Base-by-base conservation (phyloP, 148 eudicot genomes). In the Rhododendron simsii region DNA sequence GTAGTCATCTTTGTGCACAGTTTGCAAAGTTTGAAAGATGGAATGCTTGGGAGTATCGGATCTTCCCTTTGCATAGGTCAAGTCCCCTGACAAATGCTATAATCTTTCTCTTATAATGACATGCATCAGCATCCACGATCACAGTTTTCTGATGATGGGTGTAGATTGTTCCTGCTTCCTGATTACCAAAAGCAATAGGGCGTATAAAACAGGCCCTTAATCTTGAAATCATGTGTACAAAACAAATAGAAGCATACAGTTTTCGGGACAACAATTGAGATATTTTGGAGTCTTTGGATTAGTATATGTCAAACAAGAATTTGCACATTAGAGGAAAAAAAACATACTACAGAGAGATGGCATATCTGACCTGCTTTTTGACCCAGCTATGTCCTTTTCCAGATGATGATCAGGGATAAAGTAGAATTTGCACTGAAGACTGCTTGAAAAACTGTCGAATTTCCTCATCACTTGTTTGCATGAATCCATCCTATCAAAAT, bases 91-190 rank as follows among this genome's bases (percentile, higher is more conserved):
- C 92, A 89, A 95, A 97, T 16, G 98, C 93, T 80, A 93, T 84
- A 84, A 97, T 93, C 89, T 93, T 93, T 87, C 98, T 93, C 89
- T 82, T 90, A 82, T 57, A 83, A 55, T 90, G 84, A 73, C 98
- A 95, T 13, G 95, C 98, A 89, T 94, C 96, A 85, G 95, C 96
- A 90, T 97, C 99, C 84, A 97, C 92, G 50, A 95, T 92, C 81
- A 97, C 96, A 44, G 94, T 94, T 84, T 97, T 97, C 82, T 97
- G 99, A 89, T 97, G 98, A 90, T 97, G 99, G 81, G 99, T 94
- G 88, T 95, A 96, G 77, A 96, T 94, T 82, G 95, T 92, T 90
- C 91, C 96, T 44, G 92, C 94, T 91, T 94, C 98, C 99, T 96
- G 90, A 59, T 83, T 87, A 30, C 11, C 81, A 67, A 79, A 77